Percentiles rank a stretch among this genome's conserved stretches.
Evolutionary conservation across 2,329 filamentous ascomycete species (phyloP).

Genomic region (Tolypocladium tropicale): DNA sequence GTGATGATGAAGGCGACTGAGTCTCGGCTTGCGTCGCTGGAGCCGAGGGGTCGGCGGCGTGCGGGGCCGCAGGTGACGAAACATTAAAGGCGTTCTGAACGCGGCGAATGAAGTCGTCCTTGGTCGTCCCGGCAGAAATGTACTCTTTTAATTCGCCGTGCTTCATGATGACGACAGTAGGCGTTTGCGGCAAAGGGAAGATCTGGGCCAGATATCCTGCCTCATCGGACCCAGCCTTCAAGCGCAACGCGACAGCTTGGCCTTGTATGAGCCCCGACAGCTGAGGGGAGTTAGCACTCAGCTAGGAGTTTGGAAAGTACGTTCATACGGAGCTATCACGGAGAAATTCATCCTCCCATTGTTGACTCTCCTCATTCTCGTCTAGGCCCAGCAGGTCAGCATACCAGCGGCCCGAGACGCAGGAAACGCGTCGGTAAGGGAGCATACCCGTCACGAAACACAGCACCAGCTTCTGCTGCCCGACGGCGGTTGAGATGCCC

Average conservation of each 20-base stretch:
- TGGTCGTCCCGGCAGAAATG: constrained; percentile 52
- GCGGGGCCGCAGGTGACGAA: constrained; percentile 7
- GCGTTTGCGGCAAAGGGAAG: constrained; percentile 69
- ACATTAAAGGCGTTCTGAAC: constrained; percentile 22
- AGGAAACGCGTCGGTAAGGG: not conserved
- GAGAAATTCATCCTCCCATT: constrained; percentile 65
- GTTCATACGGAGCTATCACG: constrained; percentile 40
- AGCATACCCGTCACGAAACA: constrained; percentile 71
- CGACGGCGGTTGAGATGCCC: constrained; percentile 67
- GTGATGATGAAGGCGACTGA: constrained; percentile 6
- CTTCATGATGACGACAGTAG: constrained; percentile 69
- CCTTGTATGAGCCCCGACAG: constrained; percentile 44
- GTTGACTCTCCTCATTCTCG: constrained; percentile 53
- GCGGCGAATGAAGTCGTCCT: constrained; percentile 53
- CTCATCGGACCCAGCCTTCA: constrained; percentile 66
- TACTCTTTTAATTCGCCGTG: constrained; percentile 73
- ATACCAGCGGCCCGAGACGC: not conserved
- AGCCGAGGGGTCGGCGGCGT: constrained; percentile 1
- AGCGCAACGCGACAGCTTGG: constrained; percentile 58
- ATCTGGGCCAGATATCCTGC: constrained; percentile 74
- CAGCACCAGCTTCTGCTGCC: constrained; percentile 65
- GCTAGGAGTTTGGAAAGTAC: not conserved
- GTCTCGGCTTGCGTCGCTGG: constrained; percentile 7
- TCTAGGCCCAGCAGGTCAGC: constrained; percentile 37
- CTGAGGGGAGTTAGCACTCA: constrained; percentile 23